A percentile compares a stretch with the other conserved stretches of the same genome.
phyloP scores from a whole-genome alignment of 441 rosid species.

The Hura crepitans region DNA sequence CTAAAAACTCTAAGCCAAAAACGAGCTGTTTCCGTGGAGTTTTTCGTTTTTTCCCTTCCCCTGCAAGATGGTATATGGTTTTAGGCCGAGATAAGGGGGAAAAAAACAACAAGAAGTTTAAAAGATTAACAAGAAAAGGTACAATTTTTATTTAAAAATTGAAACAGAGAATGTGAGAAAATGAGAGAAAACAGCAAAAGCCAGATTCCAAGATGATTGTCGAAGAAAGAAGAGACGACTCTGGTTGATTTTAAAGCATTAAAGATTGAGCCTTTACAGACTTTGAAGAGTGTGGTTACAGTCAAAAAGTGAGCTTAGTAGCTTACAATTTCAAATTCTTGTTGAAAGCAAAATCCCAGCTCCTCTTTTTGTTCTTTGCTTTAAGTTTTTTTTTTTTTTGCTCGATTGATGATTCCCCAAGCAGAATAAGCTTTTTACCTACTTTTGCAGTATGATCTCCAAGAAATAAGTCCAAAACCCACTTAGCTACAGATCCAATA shows the following conservation, averaged over 20 bases:
- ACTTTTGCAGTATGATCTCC: neutral
- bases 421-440: neutral
- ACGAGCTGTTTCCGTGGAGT: constrained; percentile 52
- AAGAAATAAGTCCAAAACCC: constrained; percentile 1
- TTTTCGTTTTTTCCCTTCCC: neutral
- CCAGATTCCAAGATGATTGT: constrained; percentile 55
- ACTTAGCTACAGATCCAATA: constrained; percentile 17
- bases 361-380: constrained; percentile 31
- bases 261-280: constrained; percentile 37
- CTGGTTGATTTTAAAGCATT: constrained; percentile 32
- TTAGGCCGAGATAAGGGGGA: constrained; percentile 20
- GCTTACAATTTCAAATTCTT: constrained; percentile 22
- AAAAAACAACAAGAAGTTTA: constrained; percentile 12
- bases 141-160: constrained; percentile 15
- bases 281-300: constrained; percentile 29
- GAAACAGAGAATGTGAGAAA: constrained; percentile 47
- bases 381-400: constrained; percentile 19
- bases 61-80: constrained; percentile 17
- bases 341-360: constrained; percentile 21
- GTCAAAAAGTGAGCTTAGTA: constrained; percentile 33
- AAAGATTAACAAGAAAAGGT: constrained; percentile 23
- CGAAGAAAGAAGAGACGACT: constrained; percentile 43
- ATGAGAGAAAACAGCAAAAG: constrained; percentile 10
- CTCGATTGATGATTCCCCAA: constrained; percentile 13
- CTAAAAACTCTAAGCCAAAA: constrained; percentile 30